Conservation (phyloP, 2,329 filamentous ascomycete species). For the Xylariaceae sp. region DNA sequence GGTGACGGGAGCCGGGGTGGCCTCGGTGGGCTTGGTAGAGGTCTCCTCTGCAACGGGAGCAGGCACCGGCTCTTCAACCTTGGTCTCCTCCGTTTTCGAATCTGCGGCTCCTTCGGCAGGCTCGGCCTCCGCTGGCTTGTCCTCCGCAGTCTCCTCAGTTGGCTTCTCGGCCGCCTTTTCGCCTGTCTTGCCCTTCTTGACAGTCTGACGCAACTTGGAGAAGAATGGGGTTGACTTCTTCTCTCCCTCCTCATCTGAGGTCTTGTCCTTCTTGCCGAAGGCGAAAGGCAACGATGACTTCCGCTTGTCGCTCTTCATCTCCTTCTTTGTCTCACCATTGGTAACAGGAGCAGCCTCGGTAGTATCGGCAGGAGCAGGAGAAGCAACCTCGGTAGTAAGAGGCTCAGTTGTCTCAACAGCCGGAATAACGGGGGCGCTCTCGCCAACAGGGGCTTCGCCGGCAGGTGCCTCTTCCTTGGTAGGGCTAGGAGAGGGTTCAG, state of each 20-base stretch:
- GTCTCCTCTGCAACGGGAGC: conserved; percentile 23
- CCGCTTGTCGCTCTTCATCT: conserved; percentile 71
- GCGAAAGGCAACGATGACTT: conserved; percentile 72
- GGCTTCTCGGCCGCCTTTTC: conserved; percentile 30
- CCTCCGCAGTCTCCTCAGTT: conserved; percentile 23
- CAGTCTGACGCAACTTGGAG: conserved; percentile 50
- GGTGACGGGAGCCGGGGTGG: conserved; percentile 31
- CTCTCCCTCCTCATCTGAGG: conserved; percentile 60
- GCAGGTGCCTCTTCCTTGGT: conserved; percentile 40
- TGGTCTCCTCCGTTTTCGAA: conserved; percentile 21
- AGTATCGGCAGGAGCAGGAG: conserved; percentile 43
- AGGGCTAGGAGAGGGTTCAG: conserved; percentile 42
- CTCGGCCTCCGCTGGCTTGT: conserved; percentile 29
- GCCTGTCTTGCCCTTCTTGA: conserved; percentile 34
- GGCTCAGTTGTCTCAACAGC: conserved; percentile 55
- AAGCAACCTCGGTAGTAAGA: conserved; percentile 51
- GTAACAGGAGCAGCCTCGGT: conserved; percentile 45
- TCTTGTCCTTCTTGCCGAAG: conserved; percentile 73
- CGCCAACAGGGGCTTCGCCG: conserved; percentile 39
- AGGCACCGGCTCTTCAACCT: conserved; percentile 16
- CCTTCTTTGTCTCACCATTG: conserved; percentile 56
- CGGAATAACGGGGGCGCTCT: conserved; percentile 56
- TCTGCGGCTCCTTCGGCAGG: conserved; percentile 22
- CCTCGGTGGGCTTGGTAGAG: conserved; percentile 27
- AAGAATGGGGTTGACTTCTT: conserved; percentile 54